Percentiles rank a stretch among this genome's conserved stretches.
phyloP scores from a whole-genome alignment of 345 rosid species.

The Draba incana region DNA sequence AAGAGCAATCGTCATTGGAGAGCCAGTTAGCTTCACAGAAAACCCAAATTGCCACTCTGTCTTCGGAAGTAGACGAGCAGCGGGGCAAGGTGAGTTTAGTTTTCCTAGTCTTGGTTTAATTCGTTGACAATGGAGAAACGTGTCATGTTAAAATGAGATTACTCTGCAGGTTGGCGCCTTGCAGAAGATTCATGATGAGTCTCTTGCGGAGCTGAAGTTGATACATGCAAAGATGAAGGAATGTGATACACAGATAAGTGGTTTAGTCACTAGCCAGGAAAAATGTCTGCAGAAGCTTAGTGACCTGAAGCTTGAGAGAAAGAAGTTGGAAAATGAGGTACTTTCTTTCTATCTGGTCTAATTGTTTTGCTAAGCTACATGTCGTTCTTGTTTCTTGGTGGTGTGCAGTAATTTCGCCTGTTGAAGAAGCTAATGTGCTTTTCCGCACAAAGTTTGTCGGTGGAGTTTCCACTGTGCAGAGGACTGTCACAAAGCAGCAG shows the following conservation, averaged over 20 bases:
- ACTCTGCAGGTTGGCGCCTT: constrained; percentile 63
- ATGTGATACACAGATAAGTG: constrained; percentile 83
- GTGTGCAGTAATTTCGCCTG: too few relatives aligned
- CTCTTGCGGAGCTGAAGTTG: constrained; percentile 66
- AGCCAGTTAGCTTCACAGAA: constrained; percentile 67
- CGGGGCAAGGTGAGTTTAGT: constrained; percentile 59
- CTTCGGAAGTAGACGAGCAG: constrained; percentile 72
- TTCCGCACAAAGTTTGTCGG: too few relatives aligned
- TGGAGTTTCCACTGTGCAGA: too few relatives aligned
- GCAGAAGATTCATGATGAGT: constrained; percentile 59
- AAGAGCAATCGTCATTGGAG: constrained; percentile 74
- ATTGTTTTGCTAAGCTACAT: constrained; percentile 13
- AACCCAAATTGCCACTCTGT: constrained; percentile 61
- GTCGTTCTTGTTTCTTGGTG: neutral
- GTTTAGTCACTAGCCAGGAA: constrained; percentile 69
- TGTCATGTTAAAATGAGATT: constrained; percentile 33
- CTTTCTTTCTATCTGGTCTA: constrained; percentile 5
- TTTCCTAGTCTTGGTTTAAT: constrained; percentile 10
- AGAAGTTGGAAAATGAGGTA: constrained; percentile 98
- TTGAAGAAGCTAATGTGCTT: too few relatives aligned
- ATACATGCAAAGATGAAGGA: constrained; percentile 85
- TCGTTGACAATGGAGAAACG: neutral
- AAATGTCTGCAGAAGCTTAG: constrained; percentile 67
- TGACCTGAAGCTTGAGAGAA: constrained; percentile 82
- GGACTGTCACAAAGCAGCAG: too few relatives aligned